phyloP scores from a whole-genome alignment of 2,329 filamentous ascomycete species.

The Arthrobotrys sphaeroides region DNA sequence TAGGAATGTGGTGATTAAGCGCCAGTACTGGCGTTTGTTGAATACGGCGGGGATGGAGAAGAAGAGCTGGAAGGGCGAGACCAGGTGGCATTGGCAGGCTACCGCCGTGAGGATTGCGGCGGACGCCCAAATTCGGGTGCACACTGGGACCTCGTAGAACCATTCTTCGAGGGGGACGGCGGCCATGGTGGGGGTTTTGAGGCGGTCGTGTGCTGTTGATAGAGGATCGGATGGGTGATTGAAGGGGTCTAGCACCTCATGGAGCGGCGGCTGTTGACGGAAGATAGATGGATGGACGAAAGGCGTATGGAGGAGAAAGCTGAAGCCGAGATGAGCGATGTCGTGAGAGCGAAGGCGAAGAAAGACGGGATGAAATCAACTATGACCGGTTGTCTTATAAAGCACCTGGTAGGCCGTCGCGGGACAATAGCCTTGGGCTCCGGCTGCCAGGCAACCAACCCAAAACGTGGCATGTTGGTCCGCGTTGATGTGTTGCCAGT shows the following conservation, averaged over 20 bases:
- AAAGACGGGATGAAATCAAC: neutral
- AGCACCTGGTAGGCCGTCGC: too few relatives aligned
- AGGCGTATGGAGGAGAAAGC: neutral
- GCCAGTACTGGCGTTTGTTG: conserved; percentile 95
- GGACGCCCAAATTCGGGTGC: conserved; percentile 96
- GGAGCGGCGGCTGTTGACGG: too few relatives aligned
- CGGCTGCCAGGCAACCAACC: neutral
- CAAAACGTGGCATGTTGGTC: conserved; percentile 49
- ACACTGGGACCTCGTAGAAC: conserved; percentile 99
- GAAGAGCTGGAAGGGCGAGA: conserved; percentile 94
- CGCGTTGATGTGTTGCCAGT: conserved; percentile 4
- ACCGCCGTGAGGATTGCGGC: conserved; percentile 87
- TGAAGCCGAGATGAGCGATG: neutral
- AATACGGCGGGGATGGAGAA: conserved; percentile 95
- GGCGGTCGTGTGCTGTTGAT: too few relatives aligned
- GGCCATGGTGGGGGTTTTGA: conserved; percentile 61
- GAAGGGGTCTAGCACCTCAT: neutral
- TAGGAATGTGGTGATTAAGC: conserved; percentile 92
- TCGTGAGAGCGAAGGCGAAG: neutral
- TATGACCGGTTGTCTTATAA: neutral
- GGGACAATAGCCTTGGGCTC: conserved; percentile 1
- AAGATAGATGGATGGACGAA: neutral
- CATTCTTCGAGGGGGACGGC: conserved; percentile 82
- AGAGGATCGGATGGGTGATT: neutral
- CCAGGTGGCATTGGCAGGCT: conserved; percentile 89